Base-by-base conservation (phyloP, 306 rosid species). In the Potentilla sterilis region DNA sequence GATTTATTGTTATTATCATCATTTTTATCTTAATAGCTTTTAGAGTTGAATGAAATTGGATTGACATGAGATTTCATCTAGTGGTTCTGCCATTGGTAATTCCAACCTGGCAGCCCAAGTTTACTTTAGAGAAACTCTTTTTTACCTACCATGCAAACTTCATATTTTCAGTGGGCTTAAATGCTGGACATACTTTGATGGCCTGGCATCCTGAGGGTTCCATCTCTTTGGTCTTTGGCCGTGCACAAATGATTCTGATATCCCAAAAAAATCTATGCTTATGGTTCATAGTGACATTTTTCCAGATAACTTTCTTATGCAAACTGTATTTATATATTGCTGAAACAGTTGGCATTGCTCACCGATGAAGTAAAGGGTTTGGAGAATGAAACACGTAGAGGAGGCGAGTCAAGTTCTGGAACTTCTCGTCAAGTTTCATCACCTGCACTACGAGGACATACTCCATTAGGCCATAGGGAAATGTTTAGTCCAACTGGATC, bases 341-440 rank as follows among this genome's bases (percentile, higher is more conserved):
- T 80, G 75, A 57, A 67, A 64, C 93, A 88, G 98, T 81, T 95
- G 52, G 80, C 86, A 51, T 22, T 78, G 76, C 86, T 95, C 78
- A 70, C 59, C n/a, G 93, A 89, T 75, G 97, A 92, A 83, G 87
- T 85, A 80, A 89, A 83, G 77, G 75, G 32, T 82, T 80, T 95
- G 80, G 97, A 92, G 79, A 78, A 71, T 3, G 93, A 89, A 83
- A 76, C 78, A 6, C 70, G 34, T 32, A 92, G 83, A 85, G 87
- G 72, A 40, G 83, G 79, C 9, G 96, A 95, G 72, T 75, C 87
- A 70, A 80, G 83, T 78, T 47, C 80, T 3, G 90, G 80, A 81
- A 87, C 99, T 69, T 86, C 96, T 67, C 97, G 83, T 42, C 92
- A 81, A 81, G 87, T 74, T 78, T 51, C 85, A 7, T 70, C 89